phyloP scores from a whole-genome alignment of 2,329 filamentous ascomycete species.

The Xylaria sp. region DNA sequence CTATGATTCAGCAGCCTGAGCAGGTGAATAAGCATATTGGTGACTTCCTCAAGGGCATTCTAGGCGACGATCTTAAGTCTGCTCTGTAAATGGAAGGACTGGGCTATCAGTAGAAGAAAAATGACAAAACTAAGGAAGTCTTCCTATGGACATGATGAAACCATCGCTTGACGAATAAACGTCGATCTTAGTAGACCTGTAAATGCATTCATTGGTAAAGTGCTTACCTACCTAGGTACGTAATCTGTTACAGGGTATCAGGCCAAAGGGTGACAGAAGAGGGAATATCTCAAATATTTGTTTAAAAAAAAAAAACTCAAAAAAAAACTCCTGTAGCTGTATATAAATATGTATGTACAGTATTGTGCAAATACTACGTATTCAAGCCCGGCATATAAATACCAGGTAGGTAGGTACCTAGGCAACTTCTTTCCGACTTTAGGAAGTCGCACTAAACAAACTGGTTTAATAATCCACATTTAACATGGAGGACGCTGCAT shows the following conservation, averaged over 20 bases:
- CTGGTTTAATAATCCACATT: background rate
- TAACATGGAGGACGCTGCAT: background rate
- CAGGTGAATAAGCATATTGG: slow-evolving; percentile 76
- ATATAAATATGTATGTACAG: too few species aligned
- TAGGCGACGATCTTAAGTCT: slow-evolving; percentile 52
- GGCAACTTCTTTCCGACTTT: too few species aligned
- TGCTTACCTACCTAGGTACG: background rate
- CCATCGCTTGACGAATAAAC: background rate
- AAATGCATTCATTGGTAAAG: background rate
- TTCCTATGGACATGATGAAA: background rate
- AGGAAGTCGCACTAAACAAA: too few species aligned
- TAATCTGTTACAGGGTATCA: background rate
- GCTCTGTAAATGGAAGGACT: slow-evolving; percentile 54
- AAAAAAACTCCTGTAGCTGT: too few species aligned
- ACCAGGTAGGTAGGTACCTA: too few species aligned
- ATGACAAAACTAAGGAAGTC: background rate
- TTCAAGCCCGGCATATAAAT: too few species aligned
- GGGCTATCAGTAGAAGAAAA: background rate
- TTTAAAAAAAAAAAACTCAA: too few species aligned
- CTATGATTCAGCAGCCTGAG: slow-evolving; percentile 76
- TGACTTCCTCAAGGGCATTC: slow-evolving; percentile 72
- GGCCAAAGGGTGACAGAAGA: background rate
- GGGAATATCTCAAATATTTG: background rate
- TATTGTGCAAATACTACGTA: too few species aligned
- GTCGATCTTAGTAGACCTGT: background rate